Evolutionary conservation across 441 rosid species (phyloP), one percentile per base, ranked within the genome.

Genomic region (Brassica balearica): DNA sequence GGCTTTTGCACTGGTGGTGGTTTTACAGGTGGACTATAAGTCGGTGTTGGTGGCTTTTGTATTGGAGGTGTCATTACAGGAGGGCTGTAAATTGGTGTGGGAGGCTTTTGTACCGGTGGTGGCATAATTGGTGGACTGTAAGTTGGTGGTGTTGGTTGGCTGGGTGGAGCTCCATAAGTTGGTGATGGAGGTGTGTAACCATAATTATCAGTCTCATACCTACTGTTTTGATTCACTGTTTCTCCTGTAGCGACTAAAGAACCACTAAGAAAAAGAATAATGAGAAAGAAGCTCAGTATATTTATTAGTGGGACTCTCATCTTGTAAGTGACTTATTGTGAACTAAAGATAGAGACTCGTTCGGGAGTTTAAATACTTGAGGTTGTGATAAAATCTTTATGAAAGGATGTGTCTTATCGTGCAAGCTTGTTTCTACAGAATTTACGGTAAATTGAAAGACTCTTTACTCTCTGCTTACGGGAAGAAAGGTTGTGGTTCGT

Each of bases 171-270:
- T 20, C 70, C 59, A 8, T 68, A 78, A 19, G 15, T 73, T 23
- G 82, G 74, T 72, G 81, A 9, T 0, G 77, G 77, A 66, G 73
- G 72, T 73, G 81, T 2, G 65, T 78, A 74, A 53, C 82, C 77
- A 20, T 61, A 73, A 0, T n/a, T 64, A 5, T 68, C 2, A 36
- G 20, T 68, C 14, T 17, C 71, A 36, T 79, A 79, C 23, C 25
- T 32, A 23, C 38, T 5, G 10, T 62, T 68, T 48, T 61, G 51
- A 6, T 25, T 68, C 59, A 62, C 74, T 2, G 46, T 62, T 11
- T 11, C 71, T 73, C 74, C 74, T 17, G 60, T 70, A 23, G 61
- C 6, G 19, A 73, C 17, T 60, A 4, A 73, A 73, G 19, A 65
- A 61, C 72, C 67, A 68, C 71, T 51, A 22, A 73, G 20, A 61